phyloP scores from a whole-genome alignment of 1,139 yeast species.

The Lizanozyma gosingica region DNA sequence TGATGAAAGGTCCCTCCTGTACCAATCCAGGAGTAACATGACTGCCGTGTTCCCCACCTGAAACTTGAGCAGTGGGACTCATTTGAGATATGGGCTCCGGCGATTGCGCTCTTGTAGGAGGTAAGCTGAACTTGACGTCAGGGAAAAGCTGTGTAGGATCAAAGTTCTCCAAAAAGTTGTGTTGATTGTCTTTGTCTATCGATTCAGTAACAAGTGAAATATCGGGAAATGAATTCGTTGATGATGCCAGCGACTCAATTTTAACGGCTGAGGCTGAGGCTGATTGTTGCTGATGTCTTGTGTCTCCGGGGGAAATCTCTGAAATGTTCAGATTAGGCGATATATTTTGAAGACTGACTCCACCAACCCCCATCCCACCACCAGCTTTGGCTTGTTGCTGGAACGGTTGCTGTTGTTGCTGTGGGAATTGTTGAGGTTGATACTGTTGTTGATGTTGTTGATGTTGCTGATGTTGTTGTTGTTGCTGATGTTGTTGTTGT shows the following conservation, averaged over 20 bases:
- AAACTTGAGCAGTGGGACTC: neutral
- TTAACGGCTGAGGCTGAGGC: neutral
- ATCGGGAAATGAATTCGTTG: conserved; percentile 35
- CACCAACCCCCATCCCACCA: conserved; percentile 9
- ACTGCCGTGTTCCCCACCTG: conserved; percentile 5
- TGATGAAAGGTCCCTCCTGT: neutral
- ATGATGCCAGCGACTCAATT: conserved; percentile 25
- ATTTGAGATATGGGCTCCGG: conserved; percentile 10
- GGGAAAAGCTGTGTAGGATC: conserved; percentile 46
- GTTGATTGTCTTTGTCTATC: conserved; percentile 22
- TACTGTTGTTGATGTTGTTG: conserved; percentile 1
- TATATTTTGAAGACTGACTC: conserved; percentile 10
- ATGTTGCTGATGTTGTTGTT: neutral
- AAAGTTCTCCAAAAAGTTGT: conserved; percentile 36
- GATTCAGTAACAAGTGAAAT: conserved; percentile 39
- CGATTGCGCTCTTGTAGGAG: conserved; percentile 32
- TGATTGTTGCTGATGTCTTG: neutral
- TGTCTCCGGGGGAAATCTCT: neutral
- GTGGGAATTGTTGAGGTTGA: conserved; percentile 2
- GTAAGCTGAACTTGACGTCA: conserved; percentile 22
- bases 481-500: neutral
- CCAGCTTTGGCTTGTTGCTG: conserved; percentile 2
- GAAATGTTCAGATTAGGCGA: neutral
- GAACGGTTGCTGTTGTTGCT: conserved; percentile 4
- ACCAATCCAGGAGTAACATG: conserved; percentile 17